Evolutionary conservation across 2,329 filamentous ascomycete species (phyloP).

Genomic region (Epichloe hybrida): DNA sequence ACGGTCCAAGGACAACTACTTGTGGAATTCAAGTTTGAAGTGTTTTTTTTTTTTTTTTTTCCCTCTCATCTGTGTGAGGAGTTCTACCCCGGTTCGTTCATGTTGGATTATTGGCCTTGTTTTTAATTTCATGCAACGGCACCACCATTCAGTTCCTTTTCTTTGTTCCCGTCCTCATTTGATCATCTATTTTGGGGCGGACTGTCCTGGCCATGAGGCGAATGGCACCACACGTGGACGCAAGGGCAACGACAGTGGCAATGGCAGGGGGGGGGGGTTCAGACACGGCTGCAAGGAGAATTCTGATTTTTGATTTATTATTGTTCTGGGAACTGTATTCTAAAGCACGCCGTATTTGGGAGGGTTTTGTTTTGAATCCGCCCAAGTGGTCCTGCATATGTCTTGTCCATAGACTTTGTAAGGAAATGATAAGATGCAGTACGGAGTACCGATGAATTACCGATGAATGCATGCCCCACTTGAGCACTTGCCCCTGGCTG

Average conservation of each 20-base stretch:
- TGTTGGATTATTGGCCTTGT: not conserved
- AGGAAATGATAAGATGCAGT: not conserved
- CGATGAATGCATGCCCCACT: not conserved
- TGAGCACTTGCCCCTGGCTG: not conserved
- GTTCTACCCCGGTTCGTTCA: not conserved
- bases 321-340: conserved; percentile 6
- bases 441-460: not conserved
- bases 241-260: not conserved
- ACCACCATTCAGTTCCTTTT: conserved; percentile 1
- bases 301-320: not conserved
- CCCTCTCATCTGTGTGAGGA: not conserved
- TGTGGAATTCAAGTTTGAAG: not conserved
- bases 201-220: conserved; percentile 1
- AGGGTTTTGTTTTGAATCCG: not conserved
- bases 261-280: not conserved
- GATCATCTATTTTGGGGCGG: not conserved
- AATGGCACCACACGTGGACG: conserved; percentile 1
- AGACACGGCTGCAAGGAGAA: conserved; percentile 2
- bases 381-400: not conserved
- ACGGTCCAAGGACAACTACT: not conserved
- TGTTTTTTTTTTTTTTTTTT: not conserved
- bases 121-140: conserved; percentile 1
- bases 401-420: conserved; percentile 5
- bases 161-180: not conserved
- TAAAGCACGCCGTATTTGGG: conserved; percentile 3